These are phyloP conservation scores for Lasiodiplodia gonubiensis DNA, from an alignment of 2,329 filamentous ascomycete genomes.

Conservation along the genomic window DNA sequence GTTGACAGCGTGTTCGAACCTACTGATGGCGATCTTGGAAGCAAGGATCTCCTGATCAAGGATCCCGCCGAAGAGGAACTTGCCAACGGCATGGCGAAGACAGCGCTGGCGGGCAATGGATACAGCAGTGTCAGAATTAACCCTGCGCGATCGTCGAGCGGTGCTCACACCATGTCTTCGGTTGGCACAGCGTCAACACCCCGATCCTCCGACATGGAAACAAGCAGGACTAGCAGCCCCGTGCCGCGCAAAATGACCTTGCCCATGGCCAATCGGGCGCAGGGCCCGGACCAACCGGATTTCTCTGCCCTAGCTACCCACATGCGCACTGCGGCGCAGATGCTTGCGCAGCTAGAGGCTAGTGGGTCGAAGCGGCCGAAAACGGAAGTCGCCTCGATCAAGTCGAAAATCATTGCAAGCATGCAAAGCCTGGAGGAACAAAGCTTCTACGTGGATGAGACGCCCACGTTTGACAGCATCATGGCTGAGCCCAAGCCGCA, in stretches of 20 bases:
- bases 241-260: constrained; percentile 66
- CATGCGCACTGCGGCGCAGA: constrained; percentile 86
- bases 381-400: constrained; percentile 80
- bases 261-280: constrained; percentile 57
- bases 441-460: constrained; percentile 77
- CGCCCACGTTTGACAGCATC: constrained; percentile 80
- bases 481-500: constrained; percentile 72
- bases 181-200: constrained; percentile 68
- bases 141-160: constrained; percentile 61
- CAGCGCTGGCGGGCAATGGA: constrained; percentile 5
- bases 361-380: constrained; percentile 80
- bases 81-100: constrained; percentile 19
- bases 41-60: constrained; percentile 70
- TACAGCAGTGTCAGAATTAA: constrained; percentile 10
- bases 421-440: constrained; percentile 89
- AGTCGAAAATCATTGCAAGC: constrained; percentile 85
- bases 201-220: constrained; percentile 70
- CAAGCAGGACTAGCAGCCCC: constrained; percentile 72
- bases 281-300: constrained; percentile 73
- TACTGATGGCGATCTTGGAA: constrained; percentile 77
- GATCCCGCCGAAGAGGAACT: constrained; percentile 56
- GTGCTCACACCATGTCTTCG: constrained; percentile 65
- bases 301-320: constrained; percentile 83
- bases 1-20: constrained; percentile 83
- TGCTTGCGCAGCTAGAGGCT: constrained; percentile 82